phyloP scores from a whole-genome alignment of 192 early-diverging fungal genomes.

The Geranomyces michiganensis region DNA sequence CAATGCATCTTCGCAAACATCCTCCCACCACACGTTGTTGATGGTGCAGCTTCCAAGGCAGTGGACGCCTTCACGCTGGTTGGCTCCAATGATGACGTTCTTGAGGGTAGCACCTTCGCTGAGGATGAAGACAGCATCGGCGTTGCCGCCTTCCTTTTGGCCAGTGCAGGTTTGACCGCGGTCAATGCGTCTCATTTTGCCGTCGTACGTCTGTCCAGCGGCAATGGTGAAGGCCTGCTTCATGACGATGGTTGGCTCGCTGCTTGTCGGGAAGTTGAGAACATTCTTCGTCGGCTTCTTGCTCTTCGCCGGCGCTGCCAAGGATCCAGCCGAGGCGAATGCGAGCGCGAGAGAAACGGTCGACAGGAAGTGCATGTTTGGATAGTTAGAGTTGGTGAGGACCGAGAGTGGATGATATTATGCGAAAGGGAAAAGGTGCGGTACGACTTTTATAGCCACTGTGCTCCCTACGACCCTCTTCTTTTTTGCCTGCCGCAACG shows the following conservation, averaged over 20 bases:
- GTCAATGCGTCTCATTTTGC: slow-evolving; percentile 1
- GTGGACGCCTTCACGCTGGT: slow-evolving; percentile 29
- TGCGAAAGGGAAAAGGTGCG: too few species aligned
- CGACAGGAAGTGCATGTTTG: too few species aligned
- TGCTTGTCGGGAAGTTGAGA: too few species aligned
- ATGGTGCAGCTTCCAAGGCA: slow-evolving; percentile 27
- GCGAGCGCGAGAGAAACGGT: too few species aligned
- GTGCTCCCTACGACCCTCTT: too few species aligned
- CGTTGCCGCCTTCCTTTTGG: slow-evolving; percentile 2
- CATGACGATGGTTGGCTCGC: background rate
- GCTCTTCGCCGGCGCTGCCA: too few species aligned
- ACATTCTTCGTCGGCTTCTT: too few species aligned
- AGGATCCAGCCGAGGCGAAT: too few species aligned
- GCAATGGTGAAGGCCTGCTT: background rate
- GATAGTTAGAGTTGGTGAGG: too few species aligned
- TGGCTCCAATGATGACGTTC: slow-evolving; percentile 26
- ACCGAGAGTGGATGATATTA: too few species aligned
- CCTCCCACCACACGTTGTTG: slow-evolving; percentile 21
- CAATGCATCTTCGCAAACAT: slow-evolving; percentile 33
- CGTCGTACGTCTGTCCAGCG: slow-evolving; percentile 2
- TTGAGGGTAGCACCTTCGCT: slow-evolving; percentile 22
- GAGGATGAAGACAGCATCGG: slow-evolving; percentile 26
- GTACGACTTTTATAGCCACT: too few species aligned
- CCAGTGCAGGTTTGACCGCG: background rate
- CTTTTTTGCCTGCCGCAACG: too few species aligned